phyloP scores from a whole-genome alignment of 2,329 filamentous ascomycete genomes.

The Coniochaeta prunicola region DNA sequence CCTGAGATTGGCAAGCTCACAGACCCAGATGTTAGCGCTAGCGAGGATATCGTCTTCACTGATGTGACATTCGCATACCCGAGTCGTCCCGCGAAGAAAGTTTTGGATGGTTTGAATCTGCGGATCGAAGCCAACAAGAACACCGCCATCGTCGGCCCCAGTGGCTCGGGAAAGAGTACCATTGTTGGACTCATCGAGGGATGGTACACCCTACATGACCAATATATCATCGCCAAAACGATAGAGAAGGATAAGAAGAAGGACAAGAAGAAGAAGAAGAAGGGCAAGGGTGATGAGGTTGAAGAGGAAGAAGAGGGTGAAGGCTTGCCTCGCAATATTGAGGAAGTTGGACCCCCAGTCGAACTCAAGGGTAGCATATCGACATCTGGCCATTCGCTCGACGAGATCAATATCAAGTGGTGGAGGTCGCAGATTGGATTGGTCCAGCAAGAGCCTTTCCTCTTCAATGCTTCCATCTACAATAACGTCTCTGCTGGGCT shows the following conservation, averaged over 20 bases:
- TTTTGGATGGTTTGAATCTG: slow-evolving; percentile 53
- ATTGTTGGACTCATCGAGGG: slow-evolving; percentile 64
- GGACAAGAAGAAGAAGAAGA: slow-evolving; percentile 29
- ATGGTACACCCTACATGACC: slow-evolving; percentile 59
- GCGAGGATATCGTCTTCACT: slow-evolving; percentile 51
- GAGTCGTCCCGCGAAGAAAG: slow-evolving; percentile 53
- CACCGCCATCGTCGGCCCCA: slow-evolving; percentile 68
- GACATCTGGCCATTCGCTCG: slow-evolving; percentile 45
- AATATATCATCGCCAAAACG: slow-evolving; percentile 43
- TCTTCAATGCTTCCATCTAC: slow-evolving; percentile 40
- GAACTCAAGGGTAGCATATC: slow-evolving; percentile 44
- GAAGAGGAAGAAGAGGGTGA: slow-evolving; percentile 23
- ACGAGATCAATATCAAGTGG: slow-evolving; percentile 56
- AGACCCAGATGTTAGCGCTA: slow-evolving; percentile 40
- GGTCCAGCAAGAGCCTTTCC: slow-evolving; percentile 31
- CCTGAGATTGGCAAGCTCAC: slow-evolving; percentile 31
- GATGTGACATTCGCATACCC: slow-evolving; percentile 70
- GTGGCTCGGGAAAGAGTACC: slow-evolving; percentile 68
- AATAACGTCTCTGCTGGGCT: slow-evolving; percentile 48
- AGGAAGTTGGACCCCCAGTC: slow-evolving; percentile 27
- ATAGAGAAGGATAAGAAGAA: slow-evolving; percentile 38
- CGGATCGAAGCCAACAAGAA: slow-evolving; percentile 56
- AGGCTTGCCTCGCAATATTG: slow-evolving; percentile 9
- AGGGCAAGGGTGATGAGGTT: slow-evolving; percentile 16
- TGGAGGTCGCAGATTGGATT: slow-evolving; percentile 40